These are phyloP conservation scores for Coemansia sp. DNA, from an alignment of 192 early-diverging fungal species.

Conservation along the genomic window DNA sequence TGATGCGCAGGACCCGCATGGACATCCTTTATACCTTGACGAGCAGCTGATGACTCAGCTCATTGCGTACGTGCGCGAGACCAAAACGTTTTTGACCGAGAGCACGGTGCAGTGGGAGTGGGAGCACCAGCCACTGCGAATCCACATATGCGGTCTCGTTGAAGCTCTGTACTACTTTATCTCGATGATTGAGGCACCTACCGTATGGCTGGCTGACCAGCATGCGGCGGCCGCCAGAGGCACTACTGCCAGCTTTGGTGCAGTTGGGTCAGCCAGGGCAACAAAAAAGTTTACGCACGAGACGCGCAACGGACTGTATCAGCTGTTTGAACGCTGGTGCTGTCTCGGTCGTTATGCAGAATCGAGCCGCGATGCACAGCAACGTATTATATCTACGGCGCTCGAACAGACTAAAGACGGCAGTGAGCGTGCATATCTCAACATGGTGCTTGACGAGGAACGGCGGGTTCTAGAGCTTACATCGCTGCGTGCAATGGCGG, in stretches of 20 bases:
- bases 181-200: conserved; percentile 32
- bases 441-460: conserved; percentile 72
- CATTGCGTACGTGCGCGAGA: conserved; percentile 75
- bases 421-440: conserved; percentile 61
- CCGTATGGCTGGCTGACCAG: neutral
- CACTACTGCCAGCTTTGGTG: neutral
- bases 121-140: conserved; percentile 85
- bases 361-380: conserved; percentile 60
- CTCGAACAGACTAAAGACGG: conserved; percentile 73
- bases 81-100: conserved; percentile 72
- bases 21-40: conserved; percentile 44
- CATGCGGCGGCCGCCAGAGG: neutral
- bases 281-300: conserved; percentile 70
- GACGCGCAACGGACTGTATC: conserved; percentile 70
- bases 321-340: conserved; percentile 91
- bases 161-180: conserved; percentile 80
- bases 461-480: conserved; percentile 71
- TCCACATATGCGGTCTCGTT: conserved; percentile 86
- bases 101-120: conserved; percentile 74
- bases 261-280: conserved; percentile 12
- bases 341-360: conserved; percentile 68
- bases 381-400: conserved; percentile 61
- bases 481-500: conserved; percentile 86
- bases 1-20: conserved; percentile 55
- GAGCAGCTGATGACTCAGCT: conserved; percentile 62